Conservation (phyloP, 2,329 filamentous ascomycete species). For the Fusarium clavum region DNA sequence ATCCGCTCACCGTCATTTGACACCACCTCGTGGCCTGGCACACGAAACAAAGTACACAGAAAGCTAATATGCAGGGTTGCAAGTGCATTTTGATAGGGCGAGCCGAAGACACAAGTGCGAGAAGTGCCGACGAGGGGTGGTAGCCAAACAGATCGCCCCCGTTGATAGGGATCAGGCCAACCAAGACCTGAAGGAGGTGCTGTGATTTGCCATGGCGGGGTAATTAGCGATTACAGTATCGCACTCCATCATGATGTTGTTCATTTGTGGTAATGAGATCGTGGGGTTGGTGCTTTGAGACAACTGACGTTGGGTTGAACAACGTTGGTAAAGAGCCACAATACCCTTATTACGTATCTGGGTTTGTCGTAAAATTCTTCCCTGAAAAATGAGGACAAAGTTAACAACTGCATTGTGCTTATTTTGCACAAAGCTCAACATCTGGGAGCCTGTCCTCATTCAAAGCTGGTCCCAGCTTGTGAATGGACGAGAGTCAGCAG, state of each 20-base stretch:
- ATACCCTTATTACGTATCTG: not conserved
- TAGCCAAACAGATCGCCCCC: constrained; percentile 36
- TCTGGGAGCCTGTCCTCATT: not conserved
- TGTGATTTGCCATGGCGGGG: constrained; percentile 30
- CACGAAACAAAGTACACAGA: constrained; percentile 25
- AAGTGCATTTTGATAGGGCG: constrained; percentile 28
- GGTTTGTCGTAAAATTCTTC: not conserved
- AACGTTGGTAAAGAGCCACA: not conserved
- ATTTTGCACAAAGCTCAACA: not conserved
- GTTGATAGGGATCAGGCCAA: constrained; percentile 36
- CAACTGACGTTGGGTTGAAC: not conserved
- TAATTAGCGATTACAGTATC: constrained; percentile 24
- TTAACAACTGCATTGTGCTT: not conserved
- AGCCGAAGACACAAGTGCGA: constrained; percentile 27
- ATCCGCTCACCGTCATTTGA: constrained; percentile 45
- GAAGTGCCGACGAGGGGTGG: constrained; percentile 42
- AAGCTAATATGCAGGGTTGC: constrained; percentile 40
- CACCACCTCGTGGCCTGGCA: constrained; percentile 26
- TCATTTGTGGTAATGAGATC: constrained; percentile 3
- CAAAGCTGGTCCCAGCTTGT: constrained; percentile 5
- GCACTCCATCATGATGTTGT: constrained; percentile 7
- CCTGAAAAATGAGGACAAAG: not conserved
- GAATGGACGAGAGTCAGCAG: constrained; percentile 23
- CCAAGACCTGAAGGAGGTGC: constrained; percentile 33
- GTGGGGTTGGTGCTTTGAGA: not conserved